phyloP scores from a whole-genome alignment of 768 basidiomycete genomes.

The Dioszegia hungarica region DNA sequence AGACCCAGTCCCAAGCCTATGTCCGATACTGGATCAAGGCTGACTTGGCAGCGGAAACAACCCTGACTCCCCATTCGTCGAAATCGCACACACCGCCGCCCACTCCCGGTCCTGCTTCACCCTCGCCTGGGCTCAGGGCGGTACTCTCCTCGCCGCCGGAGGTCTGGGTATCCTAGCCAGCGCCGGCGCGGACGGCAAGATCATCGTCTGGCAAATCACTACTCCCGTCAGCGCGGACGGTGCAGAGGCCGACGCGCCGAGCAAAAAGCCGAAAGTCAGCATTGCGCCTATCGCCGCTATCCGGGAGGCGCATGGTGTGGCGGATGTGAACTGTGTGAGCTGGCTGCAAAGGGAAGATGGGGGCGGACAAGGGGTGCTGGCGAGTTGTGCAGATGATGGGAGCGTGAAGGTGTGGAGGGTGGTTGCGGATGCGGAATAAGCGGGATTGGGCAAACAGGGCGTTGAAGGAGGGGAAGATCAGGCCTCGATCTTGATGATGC shows the following conservation, averaged over 20 bases:
- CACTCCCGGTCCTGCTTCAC: conserved; percentile 38
- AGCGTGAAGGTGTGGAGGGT: conserved; percentile 69
- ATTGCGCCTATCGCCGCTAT: conserved; percentile 57
- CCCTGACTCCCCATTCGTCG: conserved; percentile 31
- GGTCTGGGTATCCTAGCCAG: conserved; percentile 76
- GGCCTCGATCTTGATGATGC: no score
- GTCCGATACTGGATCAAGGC: no score
- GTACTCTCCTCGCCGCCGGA: conserved; percentile 12
- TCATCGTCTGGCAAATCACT: conserved; percentile 72
- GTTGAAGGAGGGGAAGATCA: no score
- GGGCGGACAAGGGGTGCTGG: conserved; percentile 58
- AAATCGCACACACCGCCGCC: conserved; percentile 27
- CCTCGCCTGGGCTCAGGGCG: conserved; percentile 27
- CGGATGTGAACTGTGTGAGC: conserved; percentile 75
- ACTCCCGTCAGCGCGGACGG: background rate
- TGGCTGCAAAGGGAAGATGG: conserved; percentile 72
- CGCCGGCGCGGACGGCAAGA: conserved; percentile 75
- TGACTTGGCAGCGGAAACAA: conserved; percentile 21
- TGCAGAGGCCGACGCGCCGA: background rate
- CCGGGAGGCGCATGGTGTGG: conserved; percentile 68
- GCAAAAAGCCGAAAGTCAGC: background rate
- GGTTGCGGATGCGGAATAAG: conserved; percentile 12
- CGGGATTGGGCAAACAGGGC: background rate
- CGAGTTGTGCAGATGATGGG: conserved; percentile 84
- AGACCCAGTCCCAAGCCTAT: no score